Conservation (phyloP, 495 filamentous ascomycete genomes). For the Apodospora peruviana region DNA sequence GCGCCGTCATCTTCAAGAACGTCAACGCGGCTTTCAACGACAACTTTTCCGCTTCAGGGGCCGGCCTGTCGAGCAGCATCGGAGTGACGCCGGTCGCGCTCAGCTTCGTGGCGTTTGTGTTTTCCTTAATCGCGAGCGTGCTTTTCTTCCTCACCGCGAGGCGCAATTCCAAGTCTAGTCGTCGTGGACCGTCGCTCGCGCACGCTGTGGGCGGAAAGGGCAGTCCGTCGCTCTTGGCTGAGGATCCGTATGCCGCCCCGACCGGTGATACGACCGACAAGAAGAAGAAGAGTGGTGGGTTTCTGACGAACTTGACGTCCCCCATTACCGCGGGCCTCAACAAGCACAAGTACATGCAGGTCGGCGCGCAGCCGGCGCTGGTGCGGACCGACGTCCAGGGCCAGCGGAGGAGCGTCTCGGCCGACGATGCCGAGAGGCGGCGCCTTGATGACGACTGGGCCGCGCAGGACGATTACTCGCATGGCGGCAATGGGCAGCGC, state of each 20-base stretch:
- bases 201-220: constrained; percentile 11
- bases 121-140: constrained; percentile 15
- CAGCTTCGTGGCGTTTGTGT: constrained; percentile 18
- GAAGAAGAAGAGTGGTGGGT: background rate
- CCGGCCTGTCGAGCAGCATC: constrained; percentile 17
- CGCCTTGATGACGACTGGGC: constrained; percentile 20
- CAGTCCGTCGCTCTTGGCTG: background rate
- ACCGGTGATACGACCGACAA: background rate
- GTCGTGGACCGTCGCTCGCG: constrained; percentile 4
- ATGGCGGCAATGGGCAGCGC: constrained; percentile 13
- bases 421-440: background rate
- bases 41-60: constrained; percentile 13
- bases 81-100: constrained; percentile 20
- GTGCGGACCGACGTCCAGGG: constrained; percentile 1
- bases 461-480: constrained; percentile 17
- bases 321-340: constrained; percentile 11
- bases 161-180: background rate
- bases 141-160: constrained; percentile 8
- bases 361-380: constrained; percentile 24
- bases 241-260: constrained; percentile 3
- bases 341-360: constrained; percentile 29
- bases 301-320: background rate
- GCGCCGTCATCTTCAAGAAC: constrained; percentile 19
- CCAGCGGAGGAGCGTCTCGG: background rate
- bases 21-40: constrained; percentile 22